Base-by-base conservation (phyloP, 2,329 filamentous ascomycete genomes). In the Mycogone perniciosa region DNA sequence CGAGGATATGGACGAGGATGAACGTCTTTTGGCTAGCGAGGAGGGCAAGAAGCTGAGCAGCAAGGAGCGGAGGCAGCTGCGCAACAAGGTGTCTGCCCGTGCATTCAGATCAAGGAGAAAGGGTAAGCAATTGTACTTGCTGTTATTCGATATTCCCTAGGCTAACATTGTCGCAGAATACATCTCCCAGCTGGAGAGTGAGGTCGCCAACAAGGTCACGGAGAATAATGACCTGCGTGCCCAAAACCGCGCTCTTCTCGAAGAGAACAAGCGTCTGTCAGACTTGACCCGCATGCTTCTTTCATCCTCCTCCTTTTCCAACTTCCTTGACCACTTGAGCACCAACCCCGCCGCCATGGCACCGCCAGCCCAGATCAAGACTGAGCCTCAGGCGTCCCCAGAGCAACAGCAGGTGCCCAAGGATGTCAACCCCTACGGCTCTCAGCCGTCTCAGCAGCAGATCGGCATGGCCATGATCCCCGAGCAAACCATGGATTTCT, bases 31-130 rank as follows among this genome's bases (percentile, higher is more conserved):
- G 26, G 89, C 89, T n/a, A 96, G 90, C 54, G 93, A 99, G 63
- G 92, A 96, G 72, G 93, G 92, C 62, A 99, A 99, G 84, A 96
- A 96, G 76, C 80, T 99, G n/a, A 93, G 85, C 71, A 95, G 89
- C 76, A 97, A 97, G 74, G 91, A 97, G 72, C 85, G 93, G 54
- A 85, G 93, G 59, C 93, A 97, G 71, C 80, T 99, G n/a, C 84
- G 93, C 57, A 99, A 99, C 80, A 99, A 99, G 74, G 93, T 99
- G 4, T 99, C 93, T 39, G 93, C 93, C 56, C 89, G 93, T 60
- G 92, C 92, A 46, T 99, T 99, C 83, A 87, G 93, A 51, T 96
- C 91, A n/a, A 80, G 93, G 62, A 86, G 93, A 78, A 99, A 99
- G 79, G 92, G 92, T 96, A 84, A 77, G 79, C 64, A 2, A 26